Evolutionary conservation across 2,329 filamentous ascomycete genomes (phyloP), one percentile per base, ranked within the genome.

Genomic region (Podosphaera xanthii): DNA sequence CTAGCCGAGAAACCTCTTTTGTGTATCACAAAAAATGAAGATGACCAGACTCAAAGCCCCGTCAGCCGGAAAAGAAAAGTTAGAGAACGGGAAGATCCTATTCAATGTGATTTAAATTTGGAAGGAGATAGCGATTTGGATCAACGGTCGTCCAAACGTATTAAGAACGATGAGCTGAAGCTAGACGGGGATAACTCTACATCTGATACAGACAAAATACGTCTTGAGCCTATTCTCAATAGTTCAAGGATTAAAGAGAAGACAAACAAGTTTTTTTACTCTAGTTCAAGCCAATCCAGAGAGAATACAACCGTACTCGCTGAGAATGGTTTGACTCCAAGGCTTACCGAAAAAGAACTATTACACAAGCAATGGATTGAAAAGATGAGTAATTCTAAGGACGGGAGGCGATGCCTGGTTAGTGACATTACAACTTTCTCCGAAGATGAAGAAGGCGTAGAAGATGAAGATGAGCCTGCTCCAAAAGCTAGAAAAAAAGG

Each of bases 301-400:
- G 34, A 0, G 70, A 48, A 7, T 68, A 59, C 5, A 9, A 50
- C 6, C 48, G 71, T 3, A 69, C 71, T 1, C 69, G 69, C 70
- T 0, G 70, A 71, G 2, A 71, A 73, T 0, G 76, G 80, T 12
- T 74, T 76, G 5, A 78, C 78, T 58, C 72, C 72, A 2, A 74
- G 74, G 1, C 77, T 72, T 64, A 78, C 74, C 62, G 75, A 76
- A 60, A 89, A 84, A 67, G 80, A 85, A 60, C 81, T 81, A 56
- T 73, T 96, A 33, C 92, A 96, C 68, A 76, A 79, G 62, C 85
- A 82, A 65, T 98, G 97, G 67, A 84, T 97, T 38, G 87, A 86
- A 75, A 95, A 91, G 70, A 79, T 98, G 2, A 90, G 91, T 0
- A 81, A 86, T 50, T 76, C 79, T 34, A 77, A 81, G 22, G 62